phyloP scores from a whole-genome alignment of 768 basidiomycete species.

The Austroboletus festivus region DNA sequence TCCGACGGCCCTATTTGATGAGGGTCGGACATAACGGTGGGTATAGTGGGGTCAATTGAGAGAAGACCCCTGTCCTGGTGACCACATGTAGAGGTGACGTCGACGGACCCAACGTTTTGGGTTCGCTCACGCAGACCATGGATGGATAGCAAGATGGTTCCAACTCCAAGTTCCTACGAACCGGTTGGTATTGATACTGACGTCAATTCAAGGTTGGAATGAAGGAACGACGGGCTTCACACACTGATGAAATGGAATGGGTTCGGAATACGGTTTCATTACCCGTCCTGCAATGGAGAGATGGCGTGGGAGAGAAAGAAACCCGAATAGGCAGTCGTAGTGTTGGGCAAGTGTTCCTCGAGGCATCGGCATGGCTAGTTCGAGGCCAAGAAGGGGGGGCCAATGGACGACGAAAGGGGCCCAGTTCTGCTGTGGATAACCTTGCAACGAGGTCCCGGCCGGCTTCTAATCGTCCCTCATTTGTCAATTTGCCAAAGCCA shows the following conservation, averaged over 20 bases:
- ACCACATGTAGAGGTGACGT: slow-evolving; percentile 7
- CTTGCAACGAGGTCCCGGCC: slow-evolving; percentile 26
- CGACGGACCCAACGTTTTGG: not conserved
- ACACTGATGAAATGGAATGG: too few relatives aligned
- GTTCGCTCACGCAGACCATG: not conserved
- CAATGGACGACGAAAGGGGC: slow-evolving; percentile 12
- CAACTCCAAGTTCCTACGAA: not conserved
- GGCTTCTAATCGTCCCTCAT: slow-evolving; percentile 16
- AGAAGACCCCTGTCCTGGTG: slow-evolving; percentile 6
- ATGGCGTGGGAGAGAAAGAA: slow-evolving; percentile 17
- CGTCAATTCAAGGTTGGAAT: too few relatives aligned
- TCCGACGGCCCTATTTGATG: not conserved
- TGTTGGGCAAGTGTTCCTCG: slow-evolving; percentile 26
- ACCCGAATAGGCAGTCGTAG: slow-evolving; percentile 19
- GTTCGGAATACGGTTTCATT: slow-evolving; percentile 17
- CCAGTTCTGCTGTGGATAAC: slow-evolving; percentile 19
- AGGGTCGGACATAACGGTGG: slow-evolving; percentile 19
- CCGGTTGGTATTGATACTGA: not conserved
- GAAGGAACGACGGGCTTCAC: too few relatives aligned
- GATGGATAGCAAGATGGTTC: not conserved
- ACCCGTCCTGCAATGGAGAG: slow-evolving; percentile 13
- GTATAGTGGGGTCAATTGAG: slow-evolving; percentile 19
- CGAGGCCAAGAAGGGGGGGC: slow-evolving; percentile 4
- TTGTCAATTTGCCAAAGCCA: slow-evolving; percentile 26
- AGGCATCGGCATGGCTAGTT: slow-evolving; percentile 27